Evolutionary conservation across 2,329 filamentous ascomycete species (phyloP).

Genomic region (Neonectria hederae): DNA sequence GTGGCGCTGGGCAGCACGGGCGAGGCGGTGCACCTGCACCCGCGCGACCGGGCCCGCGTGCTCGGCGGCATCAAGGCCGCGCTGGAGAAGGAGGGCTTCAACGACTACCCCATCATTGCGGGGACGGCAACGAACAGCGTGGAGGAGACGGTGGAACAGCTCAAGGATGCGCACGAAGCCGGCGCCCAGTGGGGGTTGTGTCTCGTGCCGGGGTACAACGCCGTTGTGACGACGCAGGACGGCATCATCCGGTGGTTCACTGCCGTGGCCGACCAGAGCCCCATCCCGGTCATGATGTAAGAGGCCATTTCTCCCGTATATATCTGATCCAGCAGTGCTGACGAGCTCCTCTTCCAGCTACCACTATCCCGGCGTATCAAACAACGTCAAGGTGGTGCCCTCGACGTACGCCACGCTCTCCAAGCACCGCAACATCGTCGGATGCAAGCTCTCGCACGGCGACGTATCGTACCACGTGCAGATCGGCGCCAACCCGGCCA

Average conservation of each 20-base stretch:
- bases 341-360: conserved; percentile 54
- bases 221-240: conserved; percentile 61
- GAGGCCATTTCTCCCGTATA: conserved; percentile 32
- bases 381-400: conserved; percentile 68
- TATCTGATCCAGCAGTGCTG: not conserved
- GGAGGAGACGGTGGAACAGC: conserved; percentile 67
- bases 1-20: conserved; percentile 72
- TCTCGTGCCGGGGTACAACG: conserved; percentile 70
- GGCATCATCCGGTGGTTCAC: conserved; percentile 67
- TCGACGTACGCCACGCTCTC: conserved; percentile 66
- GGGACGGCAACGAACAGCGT: conserved; percentile 70
- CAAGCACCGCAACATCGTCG: conserved; percentile 72
- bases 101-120: conserved; percentile 67
- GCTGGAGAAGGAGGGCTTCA: conserved; percentile 64
- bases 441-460: conserved; percentile 75
- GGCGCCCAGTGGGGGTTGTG: conserved; percentile 69
- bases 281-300: conserved; percentile 67
- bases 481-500: conserved; percentile 66
- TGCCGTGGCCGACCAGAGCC: conserved; percentile 65
- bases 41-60: conserved; percentile 64
- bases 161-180: conserved; percentile 63
- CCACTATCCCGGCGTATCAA: conserved; percentile 74
- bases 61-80: conserved; percentile 65
- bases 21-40: conserved; percentile 69
- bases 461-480: conserved; percentile 72